phyloP scores from a whole-genome alignment of 345 rosid species.

The Eucalyptus curtisii region DNA sequence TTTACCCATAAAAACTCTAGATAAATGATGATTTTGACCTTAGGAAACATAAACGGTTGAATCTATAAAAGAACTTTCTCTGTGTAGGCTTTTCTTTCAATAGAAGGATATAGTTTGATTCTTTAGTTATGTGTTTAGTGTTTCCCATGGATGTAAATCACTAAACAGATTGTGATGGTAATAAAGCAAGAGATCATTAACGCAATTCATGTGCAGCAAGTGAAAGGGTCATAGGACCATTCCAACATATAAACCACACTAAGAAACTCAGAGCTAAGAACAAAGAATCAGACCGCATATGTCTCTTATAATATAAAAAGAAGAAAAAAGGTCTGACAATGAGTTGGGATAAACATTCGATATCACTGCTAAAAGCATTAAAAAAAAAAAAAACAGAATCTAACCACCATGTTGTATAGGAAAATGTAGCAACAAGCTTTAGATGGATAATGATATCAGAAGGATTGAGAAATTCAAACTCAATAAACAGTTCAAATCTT shows the following conservation, averaged over 20 bases:
- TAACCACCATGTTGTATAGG: no score
- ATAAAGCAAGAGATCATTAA: not conserved
- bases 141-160: not conserved
- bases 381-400: no score
- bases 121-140: not conserved
- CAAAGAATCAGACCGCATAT: no score
- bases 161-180: not conserved
- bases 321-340: no score
- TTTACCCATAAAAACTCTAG: not conserved
- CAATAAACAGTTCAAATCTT: no score
- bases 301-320: no score
- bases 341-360: no score
- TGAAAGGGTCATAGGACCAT: not conserved
- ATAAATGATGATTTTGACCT: not conserved
- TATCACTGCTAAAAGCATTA: no score
- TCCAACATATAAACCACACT: not conserved
- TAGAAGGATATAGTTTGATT: not conserved
- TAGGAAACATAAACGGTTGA: not conserved
- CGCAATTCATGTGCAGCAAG: not conserved
- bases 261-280: not conserved
- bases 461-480: no score
- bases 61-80: not conserved
- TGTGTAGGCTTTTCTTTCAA: not conserved
- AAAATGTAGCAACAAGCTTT: no score
- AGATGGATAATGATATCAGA: no score